A percentile compares a stretch with the other conserved stretches of the same genome.
Conservation (phyloP, 129 eudicot species). For the Centaurea solstitialis region DNA sequence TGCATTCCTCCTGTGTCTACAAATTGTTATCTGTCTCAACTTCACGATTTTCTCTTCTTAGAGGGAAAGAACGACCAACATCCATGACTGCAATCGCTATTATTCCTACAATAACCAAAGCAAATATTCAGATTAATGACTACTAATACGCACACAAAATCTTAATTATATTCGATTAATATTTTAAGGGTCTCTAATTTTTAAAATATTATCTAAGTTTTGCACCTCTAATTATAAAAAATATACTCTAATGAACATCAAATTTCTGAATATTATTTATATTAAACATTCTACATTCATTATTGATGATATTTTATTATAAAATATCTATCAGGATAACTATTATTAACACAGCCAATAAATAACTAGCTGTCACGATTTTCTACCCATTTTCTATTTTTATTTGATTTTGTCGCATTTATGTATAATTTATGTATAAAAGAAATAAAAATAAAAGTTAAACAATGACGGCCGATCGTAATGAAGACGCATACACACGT, state of each 20-base stretch:
- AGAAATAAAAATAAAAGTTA: background rate
- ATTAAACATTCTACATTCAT: too few relatives aligned
- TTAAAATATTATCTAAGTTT: too few relatives aligned
- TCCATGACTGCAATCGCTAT: slow-evolving; percentile 29
- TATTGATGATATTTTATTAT: too few relatives aligned
- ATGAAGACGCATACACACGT: slow-evolving; percentile 7
- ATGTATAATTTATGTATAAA: background rate
- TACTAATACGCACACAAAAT: background rate
- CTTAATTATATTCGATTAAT: too few relatives aligned
- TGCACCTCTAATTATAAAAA: too few relatives aligned
- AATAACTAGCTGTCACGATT: too few relatives aligned
- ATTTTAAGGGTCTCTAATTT: too few relatives aligned
- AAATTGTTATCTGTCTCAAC: background rate
- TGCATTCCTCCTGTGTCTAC: background rate
- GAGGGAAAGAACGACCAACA: slow-evolving; percentile 43
- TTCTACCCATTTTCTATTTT: background rate
- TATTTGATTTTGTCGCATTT: too few relatives aligned
- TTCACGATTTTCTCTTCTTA: slow-evolving; percentile 38
- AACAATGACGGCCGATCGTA: background rate
- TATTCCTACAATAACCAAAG: slow-evolving; percentile 36
- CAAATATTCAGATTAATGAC: background rate
- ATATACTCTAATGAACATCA: too few relatives aligned
- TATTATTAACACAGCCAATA: too few relatives aligned
- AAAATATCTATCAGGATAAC: too few relatives aligned
- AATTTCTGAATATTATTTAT: too few relatives aligned